Evolutionary conservation across 208 protist genomes (phyloP).

Genomic region (Trichomonas vaginalis): DNA sequence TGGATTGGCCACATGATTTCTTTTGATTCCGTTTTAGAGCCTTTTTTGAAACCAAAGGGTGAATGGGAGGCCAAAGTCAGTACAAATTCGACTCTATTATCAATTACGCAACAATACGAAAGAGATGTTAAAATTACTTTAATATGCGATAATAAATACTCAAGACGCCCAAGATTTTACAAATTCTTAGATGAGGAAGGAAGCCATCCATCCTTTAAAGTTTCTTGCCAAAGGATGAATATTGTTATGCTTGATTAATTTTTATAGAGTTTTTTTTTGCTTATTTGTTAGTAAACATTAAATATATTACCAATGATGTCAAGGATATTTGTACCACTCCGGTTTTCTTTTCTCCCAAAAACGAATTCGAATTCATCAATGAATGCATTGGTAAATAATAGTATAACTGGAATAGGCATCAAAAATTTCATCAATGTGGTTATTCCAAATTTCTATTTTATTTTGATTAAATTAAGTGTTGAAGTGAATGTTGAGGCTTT

Average conservation of each 20-base stretch:
- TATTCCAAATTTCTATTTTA: too few species aligned
- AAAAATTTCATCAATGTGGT: too few species aligned
- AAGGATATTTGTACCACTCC: too few species aligned
- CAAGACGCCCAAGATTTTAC: not conserved
- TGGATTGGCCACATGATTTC: not conserved
- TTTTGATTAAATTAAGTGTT: too few species aligned
- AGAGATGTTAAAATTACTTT: not conserved
- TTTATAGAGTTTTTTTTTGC: not conserved
- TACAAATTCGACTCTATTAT: not conserved
- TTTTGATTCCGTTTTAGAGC: not conserved
- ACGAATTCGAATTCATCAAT: too few species aligned
- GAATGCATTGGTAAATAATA: too few species aligned
- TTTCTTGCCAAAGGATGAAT: not conserved
- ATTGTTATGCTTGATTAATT: not conserved
- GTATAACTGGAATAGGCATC: too few species aligned
- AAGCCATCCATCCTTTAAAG: not conserved
- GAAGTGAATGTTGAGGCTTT: too few species aligned
- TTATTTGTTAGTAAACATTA: not conserved
- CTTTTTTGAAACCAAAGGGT: not conserved
- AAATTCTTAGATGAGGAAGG: not conserved
- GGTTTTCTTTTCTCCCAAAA: too few species aligned
- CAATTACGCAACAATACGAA: not conserved
- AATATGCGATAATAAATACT: not conserved
- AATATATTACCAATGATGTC: not conserved
- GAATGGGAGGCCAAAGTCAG: not conserved